Base-by-base conservation (phyloP, 2,329 filamentous ascomycete genomes). In the Onygena corvina region DNA sequence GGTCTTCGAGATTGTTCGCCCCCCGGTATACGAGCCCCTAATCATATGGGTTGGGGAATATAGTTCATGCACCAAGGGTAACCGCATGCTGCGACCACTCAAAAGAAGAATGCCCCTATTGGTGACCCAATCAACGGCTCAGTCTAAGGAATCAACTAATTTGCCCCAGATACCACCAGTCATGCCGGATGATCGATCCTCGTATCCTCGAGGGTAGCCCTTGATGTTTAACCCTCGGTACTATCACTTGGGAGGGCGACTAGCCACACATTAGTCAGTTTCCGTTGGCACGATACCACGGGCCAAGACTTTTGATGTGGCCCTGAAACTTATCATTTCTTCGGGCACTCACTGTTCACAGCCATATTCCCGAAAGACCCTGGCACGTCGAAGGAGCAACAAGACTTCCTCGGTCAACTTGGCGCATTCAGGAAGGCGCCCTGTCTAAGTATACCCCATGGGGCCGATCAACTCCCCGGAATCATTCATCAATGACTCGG, bases 391-490 rank as follows among this genome's bases (percentile, higher is more conserved):
- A 27, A 42, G 21, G 27, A 27, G 38, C 38, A 25, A 14, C 12
- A 12, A 27, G 18, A 42, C 7, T 12, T 42, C 16, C 12, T 25
- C 21, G 33, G 33, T 8, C 11, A 4, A 42, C 38, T 42, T 42
- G 38, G 21, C 38, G 38, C 38, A 42, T 40, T 23, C 27, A 14
- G 9, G 7, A n/a, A 21, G 5, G n/a, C 27, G 38, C 21, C 12
- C 38, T 42, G 38, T 42, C 38, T 14, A 38, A 27, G n/a, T n/a
- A n/a, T n/a, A 42, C 38, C 38, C 38, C 38, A 14, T 42, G 38
- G 38, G 38, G 38, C 27, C 16, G 9, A n/a, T 25, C 21, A 25
- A 42, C 21, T 42, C n/a, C 25, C 38, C 18, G 38, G 12, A 42
- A 27, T 42, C 23, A 20, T 42, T 42, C 25, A 27, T 42, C 38